Conservation (phyloP, 257 asterid species). For the Ajuga chamaepitys region DNA sequence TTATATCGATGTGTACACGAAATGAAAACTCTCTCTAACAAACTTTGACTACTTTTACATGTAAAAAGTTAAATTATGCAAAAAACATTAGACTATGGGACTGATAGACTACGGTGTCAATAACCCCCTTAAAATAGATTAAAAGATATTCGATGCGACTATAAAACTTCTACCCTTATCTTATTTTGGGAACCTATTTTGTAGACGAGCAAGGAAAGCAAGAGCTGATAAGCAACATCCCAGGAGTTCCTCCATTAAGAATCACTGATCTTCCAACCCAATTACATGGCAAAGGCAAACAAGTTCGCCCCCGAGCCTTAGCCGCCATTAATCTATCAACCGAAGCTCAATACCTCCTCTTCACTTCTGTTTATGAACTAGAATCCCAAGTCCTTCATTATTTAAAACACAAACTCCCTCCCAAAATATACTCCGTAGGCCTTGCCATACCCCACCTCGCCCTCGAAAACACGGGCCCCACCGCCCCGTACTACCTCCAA, state of each 20-base stretch:
- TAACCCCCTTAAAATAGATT: too few relatives aligned
- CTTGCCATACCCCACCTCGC: constrained; percentile 27
- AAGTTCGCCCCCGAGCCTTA: background rate
- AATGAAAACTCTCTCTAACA: too few relatives aligned
- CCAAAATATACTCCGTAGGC: constrained; percentile 38
- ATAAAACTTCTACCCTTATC: too few relatives aligned
- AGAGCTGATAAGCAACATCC: constrained; percentile 27
- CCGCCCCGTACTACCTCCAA: constrained; percentile 20
- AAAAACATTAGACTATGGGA: too few relatives aligned
- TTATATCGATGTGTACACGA: too few relatives aligned
- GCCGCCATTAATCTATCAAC: constrained; percentile 10
- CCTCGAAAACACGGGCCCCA: background rate
- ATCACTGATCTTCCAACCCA: constrained; percentile 38
- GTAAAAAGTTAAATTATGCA: too few relatives aligned
- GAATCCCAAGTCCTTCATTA: constrained; percentile 34
- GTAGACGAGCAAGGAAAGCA: constrained; percentile 4
- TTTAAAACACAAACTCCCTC: constrained; percentile 7
- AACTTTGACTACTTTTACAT: too few relatives aligned
- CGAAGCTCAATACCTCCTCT: constrained; percentile 33
- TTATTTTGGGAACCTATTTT: too few relatives aligned
- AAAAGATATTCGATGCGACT: too few relatives aligned
- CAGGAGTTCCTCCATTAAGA: constrained; percentile 38
- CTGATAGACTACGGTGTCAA: too few relatives aligned
- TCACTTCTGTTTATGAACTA: constrained; percentile 38
- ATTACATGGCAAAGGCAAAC: constrained; percentile 9